A percentile compares a stretch with the other conserved stretches of the same genome.
Evolutionary conservation across 805 yeast genomes (phyloP).

Genomic region (Ogataea trehalophila): DNA sequence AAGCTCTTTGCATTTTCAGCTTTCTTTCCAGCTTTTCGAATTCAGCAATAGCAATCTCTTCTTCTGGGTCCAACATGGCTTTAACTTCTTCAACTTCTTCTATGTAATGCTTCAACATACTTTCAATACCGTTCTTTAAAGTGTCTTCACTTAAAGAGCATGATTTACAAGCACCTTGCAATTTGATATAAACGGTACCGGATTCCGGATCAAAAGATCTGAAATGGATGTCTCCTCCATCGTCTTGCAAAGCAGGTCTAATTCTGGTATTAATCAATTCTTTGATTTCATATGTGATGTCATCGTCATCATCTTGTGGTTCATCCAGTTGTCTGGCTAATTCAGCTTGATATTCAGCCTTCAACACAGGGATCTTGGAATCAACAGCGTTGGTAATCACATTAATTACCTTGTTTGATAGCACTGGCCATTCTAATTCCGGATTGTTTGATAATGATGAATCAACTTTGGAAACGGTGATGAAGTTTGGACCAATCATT

Average conservation of each 20-base stretch:
- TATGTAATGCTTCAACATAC: constrained; percentile 65
- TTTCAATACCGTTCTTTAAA: constrained; percentile 62
- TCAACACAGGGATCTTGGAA: constrained; percentile 24
- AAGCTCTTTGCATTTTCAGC: constrained; percentile 31
- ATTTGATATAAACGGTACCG: constrained; percentile 54
- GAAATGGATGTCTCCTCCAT: constrained; percentile 72
- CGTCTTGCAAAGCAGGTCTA: constrained; percentile 71
- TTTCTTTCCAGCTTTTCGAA: constrained; percentile 77
- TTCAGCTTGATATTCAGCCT: constrained; percentile 17
- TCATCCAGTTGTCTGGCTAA: constrained; percentile 23
- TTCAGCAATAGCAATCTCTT: constrained; percentile 66
- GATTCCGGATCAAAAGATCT: constrained; percentile 49
- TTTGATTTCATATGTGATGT: constrained; percentile 60
- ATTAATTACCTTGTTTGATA: constrained; percentile 24
- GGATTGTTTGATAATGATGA: constrained; percentile 27
- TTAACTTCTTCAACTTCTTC: constrained; percentile 61
- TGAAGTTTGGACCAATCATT: constrained; percentile 69
- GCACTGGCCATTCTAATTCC: constrained; percentile 27
- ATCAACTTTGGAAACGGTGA: constrained; percentile 60
- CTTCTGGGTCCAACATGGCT: constrained; percentile 34
- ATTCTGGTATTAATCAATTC: constrained; percentile 66
- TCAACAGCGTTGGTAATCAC: constrained; percentile 24
- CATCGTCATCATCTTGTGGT: constrained; percentile 57
- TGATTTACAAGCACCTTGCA: constrained; percentile 70
- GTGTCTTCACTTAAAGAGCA: constrained; percentile 66